phyloP scores from a whole-genome alignment of 169 alveolate species.

The Plasmodium gonderi region DNA sequence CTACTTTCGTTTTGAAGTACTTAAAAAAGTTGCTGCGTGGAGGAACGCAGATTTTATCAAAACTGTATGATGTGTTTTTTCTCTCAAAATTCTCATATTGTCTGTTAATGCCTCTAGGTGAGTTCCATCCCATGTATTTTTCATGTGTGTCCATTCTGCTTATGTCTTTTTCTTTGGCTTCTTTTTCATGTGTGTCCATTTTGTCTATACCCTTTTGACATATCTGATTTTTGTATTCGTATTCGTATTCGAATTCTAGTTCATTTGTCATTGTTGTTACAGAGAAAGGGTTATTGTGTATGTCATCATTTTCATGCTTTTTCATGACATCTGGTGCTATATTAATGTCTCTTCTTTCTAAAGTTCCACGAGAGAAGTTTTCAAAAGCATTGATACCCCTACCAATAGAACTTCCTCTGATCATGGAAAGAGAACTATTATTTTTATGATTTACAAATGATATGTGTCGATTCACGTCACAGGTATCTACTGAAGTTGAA shows the following conservation, averaged over 20 bases:
- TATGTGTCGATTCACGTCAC: background rate
- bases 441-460: background rate
- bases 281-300: no score
- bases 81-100: constrained; percentile 3
- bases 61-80: constrained; percentile 55
- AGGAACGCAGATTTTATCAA: background rate
- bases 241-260: no score
- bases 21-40: constrained; percentile 29
- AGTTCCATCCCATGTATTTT: no score
- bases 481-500: background rate
- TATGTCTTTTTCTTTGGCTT: no score
- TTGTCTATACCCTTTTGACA: no score
- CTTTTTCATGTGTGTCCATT: no score
- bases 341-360: background rate
- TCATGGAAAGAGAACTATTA: background rate
- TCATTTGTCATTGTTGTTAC: no score
- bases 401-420: background rate
- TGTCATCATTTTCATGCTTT: no score
- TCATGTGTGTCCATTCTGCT: no score
- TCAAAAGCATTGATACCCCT: background rate
- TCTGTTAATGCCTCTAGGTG: no score
- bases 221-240: no score
- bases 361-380: background rate
- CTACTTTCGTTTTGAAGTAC: background rate
- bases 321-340: background rate